A percentile compares a stretch with the other conserved stretches of the same genome.
Conservation (phyloP, 2,329 filamentous ascomycete species). For the Alternaria gaisen region DNA sequence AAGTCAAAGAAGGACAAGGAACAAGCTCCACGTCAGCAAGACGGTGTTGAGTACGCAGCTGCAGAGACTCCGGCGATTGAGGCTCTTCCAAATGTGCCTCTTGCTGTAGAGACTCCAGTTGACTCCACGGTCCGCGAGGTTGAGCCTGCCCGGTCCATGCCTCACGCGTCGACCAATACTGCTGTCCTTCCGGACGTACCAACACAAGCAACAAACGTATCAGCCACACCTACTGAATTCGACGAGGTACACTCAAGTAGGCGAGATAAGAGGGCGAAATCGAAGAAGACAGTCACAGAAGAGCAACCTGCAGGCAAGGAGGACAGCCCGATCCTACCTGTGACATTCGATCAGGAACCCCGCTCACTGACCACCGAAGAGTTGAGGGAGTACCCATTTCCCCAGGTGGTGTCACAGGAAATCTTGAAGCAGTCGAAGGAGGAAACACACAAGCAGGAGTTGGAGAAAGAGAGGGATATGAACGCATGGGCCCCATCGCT, state of each 20-base stretch:
- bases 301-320: slow-evolving; percentile 7
- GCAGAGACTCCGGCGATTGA: slow-evolving; percentile 46
- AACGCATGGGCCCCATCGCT: slow-evolving; percentile 46
- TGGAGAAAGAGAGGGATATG: slow-evolving; percentile 34
- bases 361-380: slow-evolving; percentile 24
- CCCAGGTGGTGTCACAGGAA: slow-evolving; percentile 23
- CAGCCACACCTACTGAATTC: slow-evolving; percentile 6
- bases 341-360: slow-evolving; percentile 27
- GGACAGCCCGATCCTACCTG: slow-evolving; percentile 15
- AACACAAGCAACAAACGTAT: neutral
- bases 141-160: slow-evolving; percentile 20
- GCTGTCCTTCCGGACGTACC: neutral
- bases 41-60: slow-evolving; percentile 41
- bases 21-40: slow-evolving; percentile 33
- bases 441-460: slow-evolving; percentile 16
- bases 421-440: neutral
- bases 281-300: slow-evolving; percentile 18
- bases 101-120: slow-evolving; percentile 44
- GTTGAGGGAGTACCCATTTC: slow-evolving; percentile 41
- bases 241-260: slow-evolving; percentile 30
- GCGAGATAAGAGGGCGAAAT: slow-evolving; percentile 36
- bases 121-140: slow-evolving; percentile 31
- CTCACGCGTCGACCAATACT: slow-evolving; percentile 9
- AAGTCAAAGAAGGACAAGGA: slow-evolving; percentile 45
- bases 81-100: slow-evolving; percentile 41